These are phyloP conservation scores for Chiua virens DNA, from an alignment of 768 basidiomycete genomes.

Conservation along the genomic window DNA sequence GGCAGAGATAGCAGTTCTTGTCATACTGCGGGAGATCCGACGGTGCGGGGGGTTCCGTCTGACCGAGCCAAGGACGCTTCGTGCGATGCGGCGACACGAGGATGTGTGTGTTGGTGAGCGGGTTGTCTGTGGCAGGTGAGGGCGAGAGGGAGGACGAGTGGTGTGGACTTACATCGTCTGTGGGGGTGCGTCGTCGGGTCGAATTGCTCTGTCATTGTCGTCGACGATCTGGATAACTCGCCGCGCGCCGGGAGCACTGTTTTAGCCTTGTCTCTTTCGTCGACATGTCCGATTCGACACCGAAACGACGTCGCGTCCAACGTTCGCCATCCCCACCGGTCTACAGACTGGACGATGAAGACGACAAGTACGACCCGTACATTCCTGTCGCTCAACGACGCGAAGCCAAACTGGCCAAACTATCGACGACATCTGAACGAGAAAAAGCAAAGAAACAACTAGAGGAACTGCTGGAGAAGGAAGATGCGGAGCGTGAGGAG, in stretches of 20 bases:
- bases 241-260: neutral
- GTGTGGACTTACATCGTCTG: constrained; percentile 55
- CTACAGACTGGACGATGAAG: constrained; percentile 63
- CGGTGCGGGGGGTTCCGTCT: constrained; percentile 65
- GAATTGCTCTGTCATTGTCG: constrained; percentile 38
- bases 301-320: constrained; percentile 52
- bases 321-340: constrained; percentile 58
- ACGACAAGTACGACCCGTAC: constrained; percentile 77
- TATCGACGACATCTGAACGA: constrained; percentile 57
- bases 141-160: neutral
- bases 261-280: neutral
- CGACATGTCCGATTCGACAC: constrained; percentile 30
- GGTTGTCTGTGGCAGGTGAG: constrained; percentile 58
- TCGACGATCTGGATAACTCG: neutral
- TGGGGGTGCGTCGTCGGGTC: constrained; percentile 67
- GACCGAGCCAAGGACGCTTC: constrained; percentile 90
- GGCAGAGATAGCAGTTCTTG: constrained; percentile 81
- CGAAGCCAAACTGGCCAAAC: constrained; percentile 74
- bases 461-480: constrained; percentile 60
- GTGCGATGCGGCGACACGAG: constrained; percentile 89
- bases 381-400: constrained; percentile 84
- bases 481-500: constrained; percentile 79
- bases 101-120: constrained; percentile 71
- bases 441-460: constrained; percentile 45
- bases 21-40: constrained; percentile 62